Base-by-base conservation (phyloP, 768 basidiomycete genomes). In the Boletus insuetus region DNA sequence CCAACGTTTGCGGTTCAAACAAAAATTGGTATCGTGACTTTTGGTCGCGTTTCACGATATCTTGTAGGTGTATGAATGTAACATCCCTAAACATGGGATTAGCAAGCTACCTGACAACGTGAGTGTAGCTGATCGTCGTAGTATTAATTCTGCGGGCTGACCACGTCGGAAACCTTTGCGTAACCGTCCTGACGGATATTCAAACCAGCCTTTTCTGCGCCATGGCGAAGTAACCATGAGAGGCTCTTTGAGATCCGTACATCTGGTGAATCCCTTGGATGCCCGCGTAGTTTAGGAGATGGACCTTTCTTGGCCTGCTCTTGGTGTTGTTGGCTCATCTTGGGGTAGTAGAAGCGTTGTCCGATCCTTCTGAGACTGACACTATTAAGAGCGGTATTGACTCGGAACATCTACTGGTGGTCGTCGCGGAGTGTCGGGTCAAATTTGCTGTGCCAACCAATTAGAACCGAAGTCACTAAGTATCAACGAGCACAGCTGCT, bases 181-280 rank as follows among this genome's bases (percentile, higher is more conserved):
- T 86, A 98, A 16, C 96, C 96, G 64, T 98, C 96, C 31, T 77
- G 65, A 9, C 95, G 82, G 75, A 98, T 87, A 5, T 74, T 64
- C 6, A 98, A 67, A 1, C 86, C 83, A 57, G 95, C 86, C 37
- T 82, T 82, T 59, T 82, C 77, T 19, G 94, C 93, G 0, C 89
- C 92, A 69, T 98, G 96, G 4, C 95, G 82, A n/a, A 98, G 81
- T 24, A 98, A 75, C 81, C 89, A 98, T 0, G 94, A 88, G 10
- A 98, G 73, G 0, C 91, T 90, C 71, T 97, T 98, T 14, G 91
- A 93, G 14, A 90, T 62, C 12, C 84, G 79, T 7, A 89, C 81
- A 46, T 88, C 84, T 0, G 82, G 83, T 4, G 82, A 74, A 61
- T 95, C 91, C 46, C 70, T 76, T 0, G 81, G 79, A 19, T 77